phyloP scores from a whole-genome alignment of 371 early-diverging fungal genomes.

The Polyrhizophydium stewartii region DNA sequence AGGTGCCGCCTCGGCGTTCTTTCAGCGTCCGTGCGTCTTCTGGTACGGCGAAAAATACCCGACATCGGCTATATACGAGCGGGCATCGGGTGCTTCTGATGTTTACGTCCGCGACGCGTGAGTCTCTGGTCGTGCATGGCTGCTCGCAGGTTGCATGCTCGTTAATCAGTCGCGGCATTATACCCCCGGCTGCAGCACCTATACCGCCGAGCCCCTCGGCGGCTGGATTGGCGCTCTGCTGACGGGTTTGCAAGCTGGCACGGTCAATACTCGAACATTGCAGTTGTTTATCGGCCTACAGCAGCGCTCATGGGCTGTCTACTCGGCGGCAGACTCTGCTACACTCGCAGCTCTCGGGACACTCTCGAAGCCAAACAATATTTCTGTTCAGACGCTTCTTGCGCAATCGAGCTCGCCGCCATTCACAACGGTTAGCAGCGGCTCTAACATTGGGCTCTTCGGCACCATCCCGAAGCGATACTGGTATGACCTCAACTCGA shows the following conservation, averaged over 20 bases:
- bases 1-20: not conserved
- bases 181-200: not conserved
- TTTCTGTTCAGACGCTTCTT: too few relatives aligned
- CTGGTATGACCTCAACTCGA: conserved; percentile 3
- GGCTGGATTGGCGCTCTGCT: conserved; percentile 20
- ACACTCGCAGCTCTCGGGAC: too few relatives aligned
- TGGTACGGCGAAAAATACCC: conserved; percentile 52
- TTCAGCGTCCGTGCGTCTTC: conserved; percentile 20
- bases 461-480: conserved; percentile 17
- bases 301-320: conserved; percentile 11
- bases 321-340: not conserved
- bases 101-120: conserved; percentile 2
- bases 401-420: too few relatives aligned
- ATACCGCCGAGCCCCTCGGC: conserved; percentile 19
- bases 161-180: too few relatives aligned
- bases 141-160: too few relatives aligned
- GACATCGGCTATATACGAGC: conserved; percentile 5
- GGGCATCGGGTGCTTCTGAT: conserved; percentile 8
- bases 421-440: too few relatives aligned
- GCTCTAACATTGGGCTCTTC: conserved; percentile 18
- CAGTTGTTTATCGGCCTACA: conserved; percentile 4
- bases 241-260: conserved; percentile 17
- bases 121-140: not conserved
- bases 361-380: too few relatives aligned
- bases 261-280: not conserved